Evolutionary conservation across 2,329 filamentous ascomycete genomes (phyloP), one percentile per base, ranked within the genome.

Genomic region (Plectosphaerella cucumerina): DNA sequence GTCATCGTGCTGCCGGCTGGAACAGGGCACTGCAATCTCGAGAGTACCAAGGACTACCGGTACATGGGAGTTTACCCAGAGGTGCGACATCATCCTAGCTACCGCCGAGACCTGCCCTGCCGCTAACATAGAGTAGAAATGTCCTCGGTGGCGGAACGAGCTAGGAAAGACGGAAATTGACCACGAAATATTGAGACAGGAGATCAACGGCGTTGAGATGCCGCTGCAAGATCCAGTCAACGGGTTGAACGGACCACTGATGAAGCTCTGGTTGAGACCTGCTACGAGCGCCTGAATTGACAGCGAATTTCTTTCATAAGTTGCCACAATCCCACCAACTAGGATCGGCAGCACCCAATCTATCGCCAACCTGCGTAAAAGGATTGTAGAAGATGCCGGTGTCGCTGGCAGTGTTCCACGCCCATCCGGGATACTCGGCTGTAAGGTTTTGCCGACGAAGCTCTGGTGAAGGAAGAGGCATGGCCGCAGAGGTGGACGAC

Each of bases 41-140:
- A 54, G 18, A 59, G 57, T 39, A 53, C 56, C 3, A 49, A 49
- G 6, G 49, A 59, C 17, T 59, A 59, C 39, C 50, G 50, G 8
- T 57, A 58, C 33, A 58, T 59, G 14, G 57, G 56, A 3, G 52
- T 59, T 4, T 59, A 57, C 47, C 57, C 56, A 20, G 21, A 53
- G 23, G 57, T 55, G 43, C 49, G 47, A 12, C 1, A 15, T 9
- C 17, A 4, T 41, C 4, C 2, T 12, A 31, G 10, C 42, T 10
- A 4, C n/a, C 17, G 4, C 50, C 17, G 8, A 49, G 26, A 31
- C 4, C 8, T 31, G 26, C 26, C 12, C n/a, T n/a, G n/a, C n/a
- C 6, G n/a, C 39, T 18, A 18, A 12, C 18, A 20, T 21, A 11
- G n/a, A 21, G 15, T 15, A 59, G 57, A 50, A 51, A 5, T 52